Evolutionary conservation across 441 rosid species (phyloP).

Genomic region (Jatropha podagrica): DNA sequence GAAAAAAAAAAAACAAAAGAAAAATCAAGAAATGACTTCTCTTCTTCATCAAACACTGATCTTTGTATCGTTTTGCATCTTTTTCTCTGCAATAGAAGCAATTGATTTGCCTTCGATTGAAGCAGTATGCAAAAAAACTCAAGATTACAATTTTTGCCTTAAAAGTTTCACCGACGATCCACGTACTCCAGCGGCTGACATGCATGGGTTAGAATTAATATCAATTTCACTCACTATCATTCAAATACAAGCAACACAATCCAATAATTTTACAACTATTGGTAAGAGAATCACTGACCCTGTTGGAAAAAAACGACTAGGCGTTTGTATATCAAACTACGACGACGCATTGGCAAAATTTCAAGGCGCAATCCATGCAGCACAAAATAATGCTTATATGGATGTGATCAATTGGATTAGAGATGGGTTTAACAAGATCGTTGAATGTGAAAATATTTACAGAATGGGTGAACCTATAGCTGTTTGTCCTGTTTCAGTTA

Average conservation of each 20-base stretch:
- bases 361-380: background rate
- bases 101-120: background rate
- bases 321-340: conserved; percentile 11
- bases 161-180: background rate
- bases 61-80: no score
- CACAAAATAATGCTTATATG: background rate
- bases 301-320: background rate
- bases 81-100: background rate
- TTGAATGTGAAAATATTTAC: conserved; percentile 23
- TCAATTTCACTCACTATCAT: background rate
- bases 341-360: background rate
- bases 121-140: background rate
- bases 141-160: conserved; percentile 2
- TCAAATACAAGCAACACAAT: background rate
- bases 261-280: background rate
- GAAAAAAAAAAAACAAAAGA: no score
- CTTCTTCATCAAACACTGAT: no score
- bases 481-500: background rate
- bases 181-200: background rate
- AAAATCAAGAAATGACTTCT: no score
- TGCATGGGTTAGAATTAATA: background rate
- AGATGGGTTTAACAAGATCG: conserved; percentile 4
- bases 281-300: background rate
- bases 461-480: conserved; percentile 12
- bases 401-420: background rate